A percentile compares a stretch with the other conserved stretches of the same genome.
Conservation (phyloP, 257 asterid genomes). For the Orobanche coerulescens region DNA sequence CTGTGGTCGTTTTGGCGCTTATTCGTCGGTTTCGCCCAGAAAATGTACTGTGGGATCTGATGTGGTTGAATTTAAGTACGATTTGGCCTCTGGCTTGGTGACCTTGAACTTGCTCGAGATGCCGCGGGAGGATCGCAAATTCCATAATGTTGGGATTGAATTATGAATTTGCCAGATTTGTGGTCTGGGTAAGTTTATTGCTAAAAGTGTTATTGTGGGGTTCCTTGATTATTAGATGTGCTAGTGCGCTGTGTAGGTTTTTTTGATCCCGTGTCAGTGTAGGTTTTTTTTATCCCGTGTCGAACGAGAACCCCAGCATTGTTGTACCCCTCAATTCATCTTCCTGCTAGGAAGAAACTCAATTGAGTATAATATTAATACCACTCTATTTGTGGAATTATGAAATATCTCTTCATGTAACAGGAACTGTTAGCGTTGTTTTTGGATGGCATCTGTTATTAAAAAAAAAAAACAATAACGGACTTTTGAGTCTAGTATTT, state of each 20-base stretch:
- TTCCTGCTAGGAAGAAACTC: neutral
- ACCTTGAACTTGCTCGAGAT: conserved; percentile 44
- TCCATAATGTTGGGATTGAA: conserved; percentile 51
- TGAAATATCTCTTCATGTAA: neutral
- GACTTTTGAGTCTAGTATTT: too few relatives aligned
- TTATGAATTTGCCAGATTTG: conserved; percentile 24
- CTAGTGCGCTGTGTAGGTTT: neutral
- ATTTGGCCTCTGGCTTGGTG: conserved; percentile 49
- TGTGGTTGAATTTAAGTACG: conserved; percentile 41
- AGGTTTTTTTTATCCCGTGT: neutral
- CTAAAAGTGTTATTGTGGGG: neutral
- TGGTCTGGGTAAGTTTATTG: conserved; percentile 13
- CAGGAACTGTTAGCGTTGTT: neutral
- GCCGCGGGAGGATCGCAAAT: conserved; percentile 50
- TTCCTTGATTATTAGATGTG: neutral
- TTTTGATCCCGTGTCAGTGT: neutral
- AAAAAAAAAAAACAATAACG: too few relatives aligned
- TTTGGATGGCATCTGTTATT: too few relatives aligned
- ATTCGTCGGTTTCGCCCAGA: conserved; percentile 54
- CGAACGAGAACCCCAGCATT: neutral
- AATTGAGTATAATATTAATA: neutral
- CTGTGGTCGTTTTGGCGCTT: conserved; percentile 66
- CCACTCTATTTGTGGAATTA: neutral
- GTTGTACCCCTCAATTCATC: neutral
- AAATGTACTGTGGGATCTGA: conserved; percentile 34